Base-by-base conservation (phyloP, 2,329 filamentous ascomycete genomes). In the Pseudogymnoascus sp. region DNA sequence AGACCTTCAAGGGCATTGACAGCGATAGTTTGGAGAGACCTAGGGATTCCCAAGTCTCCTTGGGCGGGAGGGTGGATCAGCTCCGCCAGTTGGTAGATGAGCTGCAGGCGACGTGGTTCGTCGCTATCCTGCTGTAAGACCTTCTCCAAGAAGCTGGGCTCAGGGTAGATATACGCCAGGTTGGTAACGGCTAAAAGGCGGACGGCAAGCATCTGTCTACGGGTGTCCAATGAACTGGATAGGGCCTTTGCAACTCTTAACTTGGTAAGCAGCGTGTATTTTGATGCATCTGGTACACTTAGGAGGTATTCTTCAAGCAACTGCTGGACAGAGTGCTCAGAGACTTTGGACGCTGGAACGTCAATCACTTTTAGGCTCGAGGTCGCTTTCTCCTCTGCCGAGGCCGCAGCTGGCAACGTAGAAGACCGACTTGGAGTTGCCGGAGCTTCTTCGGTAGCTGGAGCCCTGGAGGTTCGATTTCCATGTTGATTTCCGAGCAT, bases 11-110 rank as follows among this genome's bases (percentile, higher is more conserved):
- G 80, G 0, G 93, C 83, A 60, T 85, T 83, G 61, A 99, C 80
- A 6, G 91, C 90, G 64, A 92, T 85, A 2, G 91, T 90, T 74
- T 97, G 93, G 21, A 96, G 78, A 74, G 87, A 85, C 58, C 88
- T 78, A 5, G 92, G 90, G 21, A 95, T 83, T 8, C 83, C 79
- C 16, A 81, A 75, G 61, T 88, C 83, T 19, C 85, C 87, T 70
- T 88, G 86, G 5, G 85, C 82, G 4, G 90, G 87, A 10, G 93
- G 91, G 68, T 96, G 92, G 21, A 97, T 88, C 63, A 99, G 79
- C 73, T 97, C 93, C 16, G 91, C 90, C 38, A 99, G 83, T 74
- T 99, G 95, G 70, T 95, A 95, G 3, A 91, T 88, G 23, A 99
- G 81, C 74, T 99, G 94, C 66, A 92, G 88, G 60, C 91, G 85